phyloP scores from a whole-genome alignment of 768 basidiomycete species.

The Lentinula raphanica region DNA sequence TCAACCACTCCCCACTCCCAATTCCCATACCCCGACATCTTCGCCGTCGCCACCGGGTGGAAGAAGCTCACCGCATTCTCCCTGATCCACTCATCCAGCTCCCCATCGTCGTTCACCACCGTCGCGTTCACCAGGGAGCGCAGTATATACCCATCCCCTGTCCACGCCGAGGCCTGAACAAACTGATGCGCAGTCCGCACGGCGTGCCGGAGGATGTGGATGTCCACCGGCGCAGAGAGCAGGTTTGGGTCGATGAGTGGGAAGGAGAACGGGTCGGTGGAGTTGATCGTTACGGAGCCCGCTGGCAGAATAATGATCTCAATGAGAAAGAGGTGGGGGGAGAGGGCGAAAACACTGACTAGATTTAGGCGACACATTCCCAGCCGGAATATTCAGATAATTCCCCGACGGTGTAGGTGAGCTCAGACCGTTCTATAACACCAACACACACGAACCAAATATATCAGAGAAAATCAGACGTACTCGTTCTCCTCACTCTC shows the following conservation, averaged over 20 bases:
- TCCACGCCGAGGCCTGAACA: constrained; percentile 14
- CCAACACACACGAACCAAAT: too few species aligned
- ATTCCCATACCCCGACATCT: constrained; percentile 26
- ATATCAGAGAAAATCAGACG: neutral
- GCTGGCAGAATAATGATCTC: neutral
- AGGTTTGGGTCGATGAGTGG: constrained; percentile 43
- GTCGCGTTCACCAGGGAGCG: constrained; percentile 15
- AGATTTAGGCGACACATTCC: constrained; percentile 22
- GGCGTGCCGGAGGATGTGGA: constrained; percentile 16
- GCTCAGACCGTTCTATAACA: constrained; percentile 7
- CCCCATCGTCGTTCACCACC: constrained; percentile 25
- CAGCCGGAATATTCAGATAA: neutral
- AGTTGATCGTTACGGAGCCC: constrained; percentile 24
- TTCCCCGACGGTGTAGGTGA: neutral
- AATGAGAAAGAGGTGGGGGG: neutral
- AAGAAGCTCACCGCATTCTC: constrained; percentile 21
- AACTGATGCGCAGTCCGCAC: constrained; percentile 16
- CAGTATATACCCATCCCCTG: constrained; percentile 11
- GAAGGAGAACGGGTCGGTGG: constrained; percentile 33
- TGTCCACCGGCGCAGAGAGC: constrained; percentile 20
- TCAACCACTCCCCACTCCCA: constrained; percentile 19
- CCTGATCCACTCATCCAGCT: constrained; percentile 23
- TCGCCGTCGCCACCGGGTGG: constrained; percentile 29
- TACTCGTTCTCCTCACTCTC: too few species aligned
- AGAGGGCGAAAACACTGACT: constrained; percentile 15